Base-by-base conservation (phyloP, 306 rosid genomes). In the Rubus idaeus region DNA sequence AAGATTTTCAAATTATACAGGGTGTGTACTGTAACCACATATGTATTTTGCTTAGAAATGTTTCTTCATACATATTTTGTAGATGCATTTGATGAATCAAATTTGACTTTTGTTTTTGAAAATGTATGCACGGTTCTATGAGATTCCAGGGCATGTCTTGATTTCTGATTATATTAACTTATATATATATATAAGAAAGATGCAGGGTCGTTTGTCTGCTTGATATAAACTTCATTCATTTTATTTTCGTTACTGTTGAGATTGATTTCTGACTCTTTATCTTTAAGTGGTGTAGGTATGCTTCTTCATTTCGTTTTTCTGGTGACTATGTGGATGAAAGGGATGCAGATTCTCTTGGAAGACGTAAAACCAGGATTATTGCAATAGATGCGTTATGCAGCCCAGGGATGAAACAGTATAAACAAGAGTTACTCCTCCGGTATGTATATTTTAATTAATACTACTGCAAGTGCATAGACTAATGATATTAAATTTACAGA, bases 351-450 rank as follows among this genome's bases (percentile, higher is more conserved):
- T 71, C 77, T 69, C 72, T 83, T 78, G 91, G 93, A 80, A 90
- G 98, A 82, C 91, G 82, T 76, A 94, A 88, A 83, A 89, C 96
- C 79, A 83, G 83, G 77, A 89, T 94, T 70, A 73, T 87, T 81
- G 98, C 98, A 74, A 89, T 92, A 50, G 97, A 94, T 83, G 98
- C 98, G 11, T 86, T 90, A 84, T 89, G 90, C 87, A 75, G 84
- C 79, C 97, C 96, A 23, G 87, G 86, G 79, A 90, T 63, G 88
- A 88, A 90, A 78, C 98, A 94, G 60, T 94, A 88, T 74, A 83
- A 79, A 80, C 86, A 44, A 80, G 82, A 89, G 20, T 77, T 78
- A 72, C 88, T 94, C 62, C 88, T 92, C 78, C 87, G 98, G 98
- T 94, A 83, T 71, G 90, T 85, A 74, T 80, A 75, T 77, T 46